Evolutionary conservation across 169 alveolate genomes (phyloP).

Genomic region (Plasmodium malariae): DNA sequence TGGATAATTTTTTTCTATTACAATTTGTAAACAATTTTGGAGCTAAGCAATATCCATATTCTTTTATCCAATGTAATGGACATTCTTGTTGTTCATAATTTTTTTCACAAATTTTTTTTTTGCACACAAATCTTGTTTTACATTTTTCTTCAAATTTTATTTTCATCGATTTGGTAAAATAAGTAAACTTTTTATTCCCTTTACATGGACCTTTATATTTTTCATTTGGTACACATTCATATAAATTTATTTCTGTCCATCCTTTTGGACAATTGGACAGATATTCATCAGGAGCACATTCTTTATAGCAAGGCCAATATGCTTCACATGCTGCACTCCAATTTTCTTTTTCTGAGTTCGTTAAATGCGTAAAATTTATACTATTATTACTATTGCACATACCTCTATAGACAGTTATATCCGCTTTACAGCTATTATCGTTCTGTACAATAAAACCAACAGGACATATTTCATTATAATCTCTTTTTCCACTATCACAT

Average conservation of each 20-base stretch:
- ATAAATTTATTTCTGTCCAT: slow-evolving; percentile 49
- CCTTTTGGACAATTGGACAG: slow-evolving; percentile 54
- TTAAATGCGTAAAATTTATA: slow-evolving; percentile 58
- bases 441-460: slow-evolving; percentile 55
- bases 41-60: slow-evolving; percentile 72
- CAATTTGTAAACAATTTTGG: slow-evolving; percentile 48
- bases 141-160: slow-evolving; percentile 72
- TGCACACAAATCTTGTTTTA: slow-evolving; percentile 58
- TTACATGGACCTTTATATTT: slow-evolving; percentile 72
- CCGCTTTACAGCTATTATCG: slow-evolving; percentile 71
- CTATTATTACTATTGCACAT: slow-evolving; percentile 37
- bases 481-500: slow-evolving; percentile 44
- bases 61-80: slow-evolving; percentile 52
- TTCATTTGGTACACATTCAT: slow-evolving; percentile 53
- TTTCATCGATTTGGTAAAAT: slow-evolving; percentile 53
- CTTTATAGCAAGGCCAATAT: slow-evolving; percentile 73
- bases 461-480: slow-evolving; percentile 71
- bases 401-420: slow-evolving; percentile 55
- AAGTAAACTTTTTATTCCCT: slow-evolving; percentile 32
- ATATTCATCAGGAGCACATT: slow-evolving; percentile 13
- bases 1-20: slow-evolving; percentile 37
- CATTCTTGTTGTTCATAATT: slow-evolving; percentile 59
- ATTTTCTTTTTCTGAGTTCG: slow-evolving; percentile 49
- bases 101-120: slow-evolving; percentile 19
- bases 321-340: slow-evolving; percentile 77